phyloP scores from a whole-genome alignment of 495 filamentous ascomycete species.

The Ramalina intermedia region DNA sequence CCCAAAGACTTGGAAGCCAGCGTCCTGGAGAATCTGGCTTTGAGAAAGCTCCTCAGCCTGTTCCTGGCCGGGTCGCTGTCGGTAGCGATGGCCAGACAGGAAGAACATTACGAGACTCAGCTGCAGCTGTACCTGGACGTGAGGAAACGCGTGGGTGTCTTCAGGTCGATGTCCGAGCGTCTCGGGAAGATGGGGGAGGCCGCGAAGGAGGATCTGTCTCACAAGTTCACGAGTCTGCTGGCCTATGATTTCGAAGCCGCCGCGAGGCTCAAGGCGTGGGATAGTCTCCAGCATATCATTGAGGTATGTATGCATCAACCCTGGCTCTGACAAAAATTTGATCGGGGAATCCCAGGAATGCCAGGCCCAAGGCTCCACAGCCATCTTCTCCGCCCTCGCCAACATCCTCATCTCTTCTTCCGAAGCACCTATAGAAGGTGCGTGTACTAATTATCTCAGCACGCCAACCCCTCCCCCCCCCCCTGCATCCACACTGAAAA shows the following conservation, averaged over 20 bases:
- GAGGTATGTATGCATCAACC: slow-evolving; percentile 26
- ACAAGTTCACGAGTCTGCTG: slow-evolving; percentile 48
- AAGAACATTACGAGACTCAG: slow-evolving; percentile 39
- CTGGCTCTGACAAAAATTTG: not conserved
- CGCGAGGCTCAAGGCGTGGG: slow-evolving; percentile 50
- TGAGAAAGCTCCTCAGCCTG: slow-evolving; percentile 50
- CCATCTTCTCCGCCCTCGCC: slow-evolving; percentile 24
- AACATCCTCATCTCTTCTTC: slow-evolving; percentile 45
- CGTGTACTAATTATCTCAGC: not conserved
- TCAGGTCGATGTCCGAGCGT: slow-evolving; percentile 25
- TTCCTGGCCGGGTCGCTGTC: slow-evolving; percentile 51
- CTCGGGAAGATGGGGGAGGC: slow-evolving; percentile 26
- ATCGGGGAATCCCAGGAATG: slow-evolving; percentile 11
- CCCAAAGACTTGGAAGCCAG: slow-evolving; percentile 32
- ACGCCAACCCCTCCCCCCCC: not conserved
- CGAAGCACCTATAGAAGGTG: slow-evolving; percentile 31
- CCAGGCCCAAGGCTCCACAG: slow-evolving; percentile 3
- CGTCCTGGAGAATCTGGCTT: slow-evolving; percentile 31
- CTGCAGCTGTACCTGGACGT: slow-evolving; percentile 45
- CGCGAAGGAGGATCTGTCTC: slow-evolving; percentile 34
- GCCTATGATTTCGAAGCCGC: slow-evolving; percentile 68
- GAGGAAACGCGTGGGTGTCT: slow-evolving; percentile 40
- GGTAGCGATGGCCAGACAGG: slow-evolving; percentile 45
- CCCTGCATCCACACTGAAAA: slow-evolving; percentile 1
- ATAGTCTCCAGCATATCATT: slow-evolving; percentile 45